Conservation (phyloP, 2,329 filamentous ascomycete genomes). For the Xylariaceae sp. region DNA sequence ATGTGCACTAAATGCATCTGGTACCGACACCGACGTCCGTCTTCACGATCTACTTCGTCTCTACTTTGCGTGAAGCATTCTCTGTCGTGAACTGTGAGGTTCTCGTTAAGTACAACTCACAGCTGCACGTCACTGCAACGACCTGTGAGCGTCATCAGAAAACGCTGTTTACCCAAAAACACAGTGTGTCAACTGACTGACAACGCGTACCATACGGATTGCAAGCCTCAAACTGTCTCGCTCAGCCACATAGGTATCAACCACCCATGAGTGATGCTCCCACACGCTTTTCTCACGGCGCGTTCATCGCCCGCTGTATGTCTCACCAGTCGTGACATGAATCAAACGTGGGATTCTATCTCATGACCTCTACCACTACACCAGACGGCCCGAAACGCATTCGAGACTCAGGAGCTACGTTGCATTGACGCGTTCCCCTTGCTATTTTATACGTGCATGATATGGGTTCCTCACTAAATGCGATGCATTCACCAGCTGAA, state of each 20-base stretch:
- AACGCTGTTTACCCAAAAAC: too few relatives aligned
- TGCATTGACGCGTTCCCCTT: not conserved
- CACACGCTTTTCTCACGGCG: not conserved
- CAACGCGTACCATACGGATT: too few relatives aligned
- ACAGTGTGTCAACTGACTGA: too few relatives aligned
- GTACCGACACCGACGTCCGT: too few relatives aligned
- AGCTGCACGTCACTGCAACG: too few relatives aligned
- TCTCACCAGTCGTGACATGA: constrained; percentile 12
- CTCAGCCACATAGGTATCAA: not conserved
- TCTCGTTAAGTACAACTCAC: too few relatives aligned
- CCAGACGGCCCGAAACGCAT: not conserved
- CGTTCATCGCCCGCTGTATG: constrained; percentile 14
- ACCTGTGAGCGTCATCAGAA: too few relatives aligned
- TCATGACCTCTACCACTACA: constrained; percentile 4
- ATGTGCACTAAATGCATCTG: too few relatives aligned
- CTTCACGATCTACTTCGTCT: too few relatives aligned
- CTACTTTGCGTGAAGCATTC: too few relatives aligned
- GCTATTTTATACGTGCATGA: not conserved
- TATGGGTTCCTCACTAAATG: not conserved
- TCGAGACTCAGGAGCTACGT: not conserved
- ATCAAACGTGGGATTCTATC: not conserved
- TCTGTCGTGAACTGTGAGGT: too few relatives aligned
- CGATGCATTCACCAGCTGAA: not conserved
- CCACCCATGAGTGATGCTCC: constrained; percentile 14
- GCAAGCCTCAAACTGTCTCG: constrained; percentile 17